Percentiles rank a stretch among this genome's conserved stretches.
Evolutionary conservation across 208 protist genomes (phyloP).

Genomic region (Acanthamoeba sp.): DNA sequence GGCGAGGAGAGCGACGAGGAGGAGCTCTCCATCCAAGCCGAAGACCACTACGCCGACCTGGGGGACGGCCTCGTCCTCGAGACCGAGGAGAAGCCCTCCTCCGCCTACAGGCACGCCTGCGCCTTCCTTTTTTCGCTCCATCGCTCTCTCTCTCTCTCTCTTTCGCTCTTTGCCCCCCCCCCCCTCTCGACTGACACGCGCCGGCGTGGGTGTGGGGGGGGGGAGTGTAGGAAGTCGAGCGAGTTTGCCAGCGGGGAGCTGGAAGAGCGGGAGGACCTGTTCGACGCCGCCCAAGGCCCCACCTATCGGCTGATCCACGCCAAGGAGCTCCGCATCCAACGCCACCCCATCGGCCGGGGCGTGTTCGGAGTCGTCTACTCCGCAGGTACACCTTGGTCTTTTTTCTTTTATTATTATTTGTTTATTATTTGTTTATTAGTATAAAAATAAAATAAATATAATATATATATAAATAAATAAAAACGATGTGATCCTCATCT

Average conservation of each 20-base stretch:
- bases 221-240: slow-evolving; percentile 55
- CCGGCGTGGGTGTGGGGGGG: too few relatives aligned
- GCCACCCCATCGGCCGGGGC: slow-evolving; percentile 19
- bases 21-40: slow-evolving; percentile 1
- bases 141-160: too few relatives aligned
- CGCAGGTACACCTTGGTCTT: neutral
- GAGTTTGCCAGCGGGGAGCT: slow-evolving; percentile 19
- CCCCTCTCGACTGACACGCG: too few relatives aligned
- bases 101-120: neutral
- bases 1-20: neutral
- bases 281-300: neutral
- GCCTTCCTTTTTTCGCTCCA: neutral
- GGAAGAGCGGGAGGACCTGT: neutral
- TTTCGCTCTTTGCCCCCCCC: too few relatives aligned
- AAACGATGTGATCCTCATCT: too few relatives aligned
- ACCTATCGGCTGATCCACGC: slow-evolving; percentile 6
- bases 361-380: slow-evolving; percentile 48
- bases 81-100: slow-evolving; percentile 40
- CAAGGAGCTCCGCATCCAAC: slow-evolving; percentile 20
- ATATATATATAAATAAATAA: too few relatives aligned
- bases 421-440: too few relatives aligned
- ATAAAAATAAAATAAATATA: too few relatives aligned
- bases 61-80: slow-evolving; percentile 27
- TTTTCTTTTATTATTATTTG: too few relatives aligned
- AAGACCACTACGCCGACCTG: slow-evolving; percentile 15